A percentile compares a stretch with the other conserved stretches of the same genome.
Evolutionary conservation across 345 rosid genomes (phyloP).

Genomic region (Chamaenerion angustifolium): DNA sequence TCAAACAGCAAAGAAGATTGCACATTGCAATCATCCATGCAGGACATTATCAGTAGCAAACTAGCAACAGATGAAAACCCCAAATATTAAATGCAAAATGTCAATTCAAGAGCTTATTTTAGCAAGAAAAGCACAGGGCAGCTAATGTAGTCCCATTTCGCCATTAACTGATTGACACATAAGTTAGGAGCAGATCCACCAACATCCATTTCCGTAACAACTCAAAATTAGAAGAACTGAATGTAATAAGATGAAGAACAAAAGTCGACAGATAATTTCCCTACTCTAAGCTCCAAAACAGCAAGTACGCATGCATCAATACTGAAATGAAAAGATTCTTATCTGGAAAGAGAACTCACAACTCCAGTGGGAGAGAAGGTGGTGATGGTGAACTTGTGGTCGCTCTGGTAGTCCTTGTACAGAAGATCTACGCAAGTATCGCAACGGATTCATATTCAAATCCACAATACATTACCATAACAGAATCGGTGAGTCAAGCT

Average conservation of each 20-base stretch:
- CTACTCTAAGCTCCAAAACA: background rate
- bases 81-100: too few relatives aligned
- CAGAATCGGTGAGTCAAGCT: background rate
- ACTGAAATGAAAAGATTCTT: background rate
- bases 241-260: background rate
- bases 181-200: too few relatives aligned
- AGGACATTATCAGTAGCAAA: too few relatives aligned
- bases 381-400: conserved; percentile 76
- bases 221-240: too few relatives aligned
- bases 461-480: background rate
- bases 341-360: conserved; percentile 28
- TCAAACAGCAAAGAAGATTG: too few relatives aligned
- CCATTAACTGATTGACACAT: too few relatives aligned
- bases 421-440: conserved; percentile 44
- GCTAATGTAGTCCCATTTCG: too few relatives aligned
- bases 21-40: too few relatives aligned
- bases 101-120: too few relatives aligned
- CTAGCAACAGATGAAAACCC: too few relatives aligned
- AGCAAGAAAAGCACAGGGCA: too few relatives aligned
- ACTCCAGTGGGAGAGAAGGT: conserved; percentile 75
- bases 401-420: conserved; percentile 85
- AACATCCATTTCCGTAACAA: too few relatives aligned
- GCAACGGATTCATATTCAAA: background rate
- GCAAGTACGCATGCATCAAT: background rate
- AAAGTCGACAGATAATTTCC: background rate